Evolutionary conservation across 306 rosid genomes (phyloP).

Genomic region (Castanospermum australe): DNA sequence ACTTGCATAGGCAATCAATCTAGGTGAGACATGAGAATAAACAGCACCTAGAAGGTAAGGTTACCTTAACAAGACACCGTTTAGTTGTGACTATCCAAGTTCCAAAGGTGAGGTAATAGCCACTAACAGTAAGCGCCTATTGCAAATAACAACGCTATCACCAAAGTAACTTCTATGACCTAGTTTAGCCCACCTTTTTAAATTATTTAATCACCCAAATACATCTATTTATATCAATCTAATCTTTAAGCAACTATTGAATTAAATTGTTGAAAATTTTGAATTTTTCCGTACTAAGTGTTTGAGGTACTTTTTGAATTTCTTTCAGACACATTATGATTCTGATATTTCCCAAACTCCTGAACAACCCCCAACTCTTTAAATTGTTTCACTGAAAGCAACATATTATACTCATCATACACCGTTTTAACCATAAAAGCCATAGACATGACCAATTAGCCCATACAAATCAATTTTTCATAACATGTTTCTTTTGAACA

Average conservation of each 20-base stretch:
- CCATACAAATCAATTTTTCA: neutral
- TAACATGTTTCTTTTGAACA: neutral
- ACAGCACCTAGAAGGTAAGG: conserved; percentile 24
- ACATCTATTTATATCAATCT: neutral
- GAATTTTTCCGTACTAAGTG: neutral
- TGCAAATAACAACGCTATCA: neutral
- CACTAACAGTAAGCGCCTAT: neutral
- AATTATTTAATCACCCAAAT: neutral
- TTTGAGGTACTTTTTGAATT: neutral
- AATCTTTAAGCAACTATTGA: neutral
- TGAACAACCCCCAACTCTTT: neutral
- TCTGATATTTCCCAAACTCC: conserved; percentile 6
- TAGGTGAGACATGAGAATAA: conserved; percentile 1
- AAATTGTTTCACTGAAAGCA: conserved; percentile 8
- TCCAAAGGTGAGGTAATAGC: conserved; percentile 4
- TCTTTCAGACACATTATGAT: neutral
- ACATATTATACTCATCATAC: neutral
- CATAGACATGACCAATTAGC: neutral
- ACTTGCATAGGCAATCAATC: conserved; percentile 6
- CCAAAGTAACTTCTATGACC: neutral
- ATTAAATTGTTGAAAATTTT: conserved; percentile 1
- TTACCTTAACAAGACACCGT: neutral
- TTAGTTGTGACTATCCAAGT: neutral
- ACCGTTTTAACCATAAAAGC: neutral
- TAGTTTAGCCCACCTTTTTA: neutral